A percentile compares a stretch with the other conserved stretches of the same genome.
Conservation (phyloP, 441 rosid genomes). For the Brassica balearica region DNA sequence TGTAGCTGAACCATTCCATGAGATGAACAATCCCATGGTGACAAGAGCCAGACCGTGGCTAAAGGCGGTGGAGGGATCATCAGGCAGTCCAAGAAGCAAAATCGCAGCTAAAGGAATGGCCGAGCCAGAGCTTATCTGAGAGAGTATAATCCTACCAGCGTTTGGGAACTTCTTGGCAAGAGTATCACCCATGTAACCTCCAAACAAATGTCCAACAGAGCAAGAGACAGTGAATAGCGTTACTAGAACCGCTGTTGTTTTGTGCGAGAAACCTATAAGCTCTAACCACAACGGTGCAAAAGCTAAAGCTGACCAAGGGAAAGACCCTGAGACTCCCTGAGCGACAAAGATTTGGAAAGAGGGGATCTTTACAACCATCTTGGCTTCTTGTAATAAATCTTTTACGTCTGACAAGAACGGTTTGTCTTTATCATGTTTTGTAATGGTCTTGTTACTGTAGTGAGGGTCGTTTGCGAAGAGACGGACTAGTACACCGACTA, state of each 20-base stretch:
- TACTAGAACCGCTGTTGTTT: slow-evolving; percentile 59
- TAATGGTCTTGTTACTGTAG: slow-evolving; percentile 31
- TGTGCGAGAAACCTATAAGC: slow-evolving; percentile 78
- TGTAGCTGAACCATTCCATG: slow-evolving; percentile 86
- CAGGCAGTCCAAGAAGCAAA: slow-evolving; percentile 65
- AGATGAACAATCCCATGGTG: slow-evolving; percentile 65
- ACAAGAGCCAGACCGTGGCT: slow-evolving; percentile 59
- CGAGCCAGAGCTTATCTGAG: slow-evolving; percentile 76
- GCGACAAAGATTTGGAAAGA: slow-evolving; percentile 81
- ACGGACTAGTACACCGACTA: slow-evolving; percentile 63
- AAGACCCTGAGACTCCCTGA: slow-evolving; percentile 79
- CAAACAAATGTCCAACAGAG: slow-evolving; percentile 67
- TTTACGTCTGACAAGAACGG: slow-evolving; percentile 56
- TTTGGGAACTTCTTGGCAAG: slow-evolving; percentile 63
- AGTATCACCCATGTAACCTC: slow-evolving; percentile 75
- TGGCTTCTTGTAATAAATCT: slow-evolving; percentile 62
- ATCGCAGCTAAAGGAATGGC: slow-evolving; percentile 79
- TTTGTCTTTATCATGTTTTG: slow-evolving; percentile 25
- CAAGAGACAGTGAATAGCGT: slow-evolving; percentile 54
- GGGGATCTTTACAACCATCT: slow-evolving; percentile 65
- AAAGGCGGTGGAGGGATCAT: slow-evolving; percentile 66
- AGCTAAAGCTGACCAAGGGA: slow-evolving; percentile 79
- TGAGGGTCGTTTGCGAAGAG: slow-evolving; percentile 70
- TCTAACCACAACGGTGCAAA: slow-evolving; percentile 84
- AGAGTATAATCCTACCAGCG: slow-evolving; percentile 71